phyloP scores from a whole-genome alignment of 2,329 filamentous ascomycete species.

The Lasiodiplodia gonubiensis region DNA sequence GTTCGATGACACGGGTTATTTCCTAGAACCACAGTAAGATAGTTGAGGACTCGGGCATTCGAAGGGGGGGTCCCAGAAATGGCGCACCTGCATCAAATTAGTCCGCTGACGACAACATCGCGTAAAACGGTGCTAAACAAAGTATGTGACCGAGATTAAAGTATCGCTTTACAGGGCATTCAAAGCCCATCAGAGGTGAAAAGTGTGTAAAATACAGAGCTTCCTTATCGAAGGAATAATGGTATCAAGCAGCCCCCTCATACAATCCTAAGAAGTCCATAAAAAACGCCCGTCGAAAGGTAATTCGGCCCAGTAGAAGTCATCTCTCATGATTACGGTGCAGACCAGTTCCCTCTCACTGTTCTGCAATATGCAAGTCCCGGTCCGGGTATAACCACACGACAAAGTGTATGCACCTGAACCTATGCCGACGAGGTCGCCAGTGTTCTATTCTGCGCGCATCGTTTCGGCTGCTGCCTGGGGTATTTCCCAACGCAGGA shows the following conservation, averaged over 20 bases:
- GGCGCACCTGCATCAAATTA: background rate
- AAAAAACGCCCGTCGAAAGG: constrained; percentile 1
- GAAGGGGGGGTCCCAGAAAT: background rate
- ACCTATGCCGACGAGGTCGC: background rate
- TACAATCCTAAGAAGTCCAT: background rate
- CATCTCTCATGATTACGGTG: background rate
- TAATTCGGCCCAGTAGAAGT: background rate
- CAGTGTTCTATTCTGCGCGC: background rate
- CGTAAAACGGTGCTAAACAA: background rate
- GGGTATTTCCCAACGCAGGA: background rate
- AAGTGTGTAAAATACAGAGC: background rate
- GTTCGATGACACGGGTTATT: no score
- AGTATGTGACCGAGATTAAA: background rate
- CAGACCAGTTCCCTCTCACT: background rate
- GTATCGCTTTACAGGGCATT: background rate
- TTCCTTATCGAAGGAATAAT: constrained; percentile 5
- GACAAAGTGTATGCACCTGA: constrained; percentile 16
- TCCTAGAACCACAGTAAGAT: no score
- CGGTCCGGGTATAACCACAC: background rate
- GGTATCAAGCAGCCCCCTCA: constrained; percentile 21
- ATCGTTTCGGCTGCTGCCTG: background rate
- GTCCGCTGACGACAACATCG: background rate
- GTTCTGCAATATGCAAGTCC: background rate
- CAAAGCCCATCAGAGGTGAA: background rate
- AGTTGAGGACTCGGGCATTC: background rate